These are phyloP conservation scores for Tricharina praecox DNA, from an alignment of 495 filamentous ascomycete genomes.

Conservation along the genomic window DNA sequence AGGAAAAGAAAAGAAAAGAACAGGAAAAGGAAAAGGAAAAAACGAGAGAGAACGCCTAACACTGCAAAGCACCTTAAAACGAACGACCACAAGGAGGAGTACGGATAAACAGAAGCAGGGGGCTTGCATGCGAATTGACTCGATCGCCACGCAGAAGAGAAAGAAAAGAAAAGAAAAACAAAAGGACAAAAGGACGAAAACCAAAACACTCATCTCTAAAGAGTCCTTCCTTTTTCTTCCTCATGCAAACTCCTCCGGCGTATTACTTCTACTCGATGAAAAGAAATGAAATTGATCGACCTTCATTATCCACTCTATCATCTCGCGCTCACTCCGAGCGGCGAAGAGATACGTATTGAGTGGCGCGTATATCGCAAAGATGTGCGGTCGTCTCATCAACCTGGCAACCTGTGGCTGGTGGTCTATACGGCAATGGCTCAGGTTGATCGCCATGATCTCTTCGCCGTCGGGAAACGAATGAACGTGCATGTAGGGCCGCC, in stretches of 20 bases:
- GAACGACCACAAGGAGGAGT: too few species aligned
- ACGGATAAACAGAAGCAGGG: too few species aligned
- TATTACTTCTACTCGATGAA: slow-evolving; percentile 7
- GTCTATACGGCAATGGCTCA: slow-evolving; percentile 71
- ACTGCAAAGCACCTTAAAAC: too few species aligned
- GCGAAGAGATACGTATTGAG: slow-evolving; percentile 92
- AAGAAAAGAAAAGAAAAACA: too few species aligned
- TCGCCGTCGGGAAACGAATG: slow-evolving; percentile 70
- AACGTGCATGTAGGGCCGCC: slow-evolving; percentile 81
- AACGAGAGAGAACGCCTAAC: not conserved
- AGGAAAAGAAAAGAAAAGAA: not conserved
- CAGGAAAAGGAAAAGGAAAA: not conserved
- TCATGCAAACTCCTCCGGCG: not conserved
- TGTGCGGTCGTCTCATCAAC: slow-evolving; percentile 40
- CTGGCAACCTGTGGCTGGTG: slow-evolving; percentile 71
- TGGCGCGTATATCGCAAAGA: slow-evolving; percentile 86
- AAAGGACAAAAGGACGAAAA: too few species aligned
- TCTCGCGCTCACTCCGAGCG: slow-evolving; percentile 67
- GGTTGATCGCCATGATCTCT: slow-evolving; percentile 72
- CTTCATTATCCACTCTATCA: slow-evolving; percentile 83
- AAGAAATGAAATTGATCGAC: slow-evolving; percentile 43
- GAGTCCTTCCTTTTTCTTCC: too few species aligned
- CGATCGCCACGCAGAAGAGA: too few species aligned
- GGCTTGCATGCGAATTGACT: too few species aligned
- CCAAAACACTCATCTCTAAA: too few species aligned